Base-by-base conservation (phyloP, 306 rosid genomes). In the Cicer bijugum region DNA sequence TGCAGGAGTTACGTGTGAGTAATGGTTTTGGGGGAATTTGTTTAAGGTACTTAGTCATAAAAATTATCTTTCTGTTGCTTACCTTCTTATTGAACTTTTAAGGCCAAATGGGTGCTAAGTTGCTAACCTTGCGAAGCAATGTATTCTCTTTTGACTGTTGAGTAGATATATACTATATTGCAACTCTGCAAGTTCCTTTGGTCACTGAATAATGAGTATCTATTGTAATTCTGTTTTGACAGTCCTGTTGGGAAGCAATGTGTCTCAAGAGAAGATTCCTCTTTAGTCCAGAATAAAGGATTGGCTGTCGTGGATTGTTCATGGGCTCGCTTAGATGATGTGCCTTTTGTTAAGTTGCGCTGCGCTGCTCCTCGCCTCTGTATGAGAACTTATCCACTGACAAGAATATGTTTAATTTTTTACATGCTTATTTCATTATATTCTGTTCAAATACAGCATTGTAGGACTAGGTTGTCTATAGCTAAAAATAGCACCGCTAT, bases 271-370 rank as follows among this genome's bases (percentile, higher is more conserved):
- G 97, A 94, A 77, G 98, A 91, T 89, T 72, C 62, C 71, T 76
- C 84, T 72, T 78, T 89, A 76, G 81, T 94, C 28, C 68, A 88
- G 83, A 82, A 56, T 57, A 94, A 75, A 81, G 98, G 98, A 64
- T 80, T 94, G 77, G 98, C 98, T 19, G 97, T 94, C 60, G 97
- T 94, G 79, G 98, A 94, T 83, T 94, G 98, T 86, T 94, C 98
- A 51, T 89, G 98, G 98, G 97, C 97, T 42, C 96, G 97, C 55
- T 79, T 94, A 77, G 88, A 84, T 77, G 96, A 94, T 10, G 98
- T 94, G 63, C 97, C 97, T 9, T 94, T 94, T 72, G 95, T 85
- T 78, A 91, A 82, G 85, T 85, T 91, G 77, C 97, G 96, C 17
- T 94, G 97, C 76, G 40, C 85, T 70, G 86, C 91, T 77, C 96